Percentiles rank a stretch among this genome's conserved stretches.
These are phyloP conservation scores for Prunus mira DNA, from an alignment of 306 rosid genomes.

Conservation along the genomic window DNA sequence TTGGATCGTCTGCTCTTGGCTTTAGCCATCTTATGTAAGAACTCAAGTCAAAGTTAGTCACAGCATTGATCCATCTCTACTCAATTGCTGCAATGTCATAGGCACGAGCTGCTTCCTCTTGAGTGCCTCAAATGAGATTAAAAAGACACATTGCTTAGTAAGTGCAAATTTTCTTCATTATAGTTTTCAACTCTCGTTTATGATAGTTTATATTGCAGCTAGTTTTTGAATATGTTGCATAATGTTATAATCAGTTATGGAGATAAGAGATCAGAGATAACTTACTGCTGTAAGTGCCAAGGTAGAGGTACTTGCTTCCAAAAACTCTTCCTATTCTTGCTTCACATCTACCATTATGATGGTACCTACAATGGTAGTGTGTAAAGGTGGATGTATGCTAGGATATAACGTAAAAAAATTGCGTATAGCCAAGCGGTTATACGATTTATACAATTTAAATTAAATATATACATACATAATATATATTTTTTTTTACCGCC, in stretches of 20 bases:
- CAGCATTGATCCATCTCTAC: conserved; percentile 80
- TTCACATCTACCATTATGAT: conserved; percentile 85
- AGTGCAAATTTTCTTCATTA: neutral
- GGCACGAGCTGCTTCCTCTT: conserved; percentile 91
- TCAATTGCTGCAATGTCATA: conserved; percentile 92
- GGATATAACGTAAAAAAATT: no score
- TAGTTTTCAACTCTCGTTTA: neutral
- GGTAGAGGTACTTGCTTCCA: conserved; percentile 93
- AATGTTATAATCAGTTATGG: no score
- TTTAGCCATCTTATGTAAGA: conserved; percentile 76
- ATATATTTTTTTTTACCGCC: no score
- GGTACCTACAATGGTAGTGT: neutral
- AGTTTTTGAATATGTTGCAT: neutral
- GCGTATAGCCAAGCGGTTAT: no score
- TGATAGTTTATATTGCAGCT: neutral
- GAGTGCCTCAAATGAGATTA: conserved; percentile 46
- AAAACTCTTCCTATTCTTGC: conserved; percentile 90
- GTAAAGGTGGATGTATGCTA: no score
- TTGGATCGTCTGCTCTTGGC: conserved; percentile 34
- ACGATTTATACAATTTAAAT: no score
- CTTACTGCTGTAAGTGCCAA: conserved; percentile 81
- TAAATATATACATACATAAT: no score
- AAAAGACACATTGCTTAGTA: neutral
- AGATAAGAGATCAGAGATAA: neutral
- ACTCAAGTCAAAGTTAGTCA: conserved; percentile 84